Evolutionary conservation across 2,329 filamentous ascomycete species (phyloP).

Genomic region (Trichophyton schoenleinii): DNA sequence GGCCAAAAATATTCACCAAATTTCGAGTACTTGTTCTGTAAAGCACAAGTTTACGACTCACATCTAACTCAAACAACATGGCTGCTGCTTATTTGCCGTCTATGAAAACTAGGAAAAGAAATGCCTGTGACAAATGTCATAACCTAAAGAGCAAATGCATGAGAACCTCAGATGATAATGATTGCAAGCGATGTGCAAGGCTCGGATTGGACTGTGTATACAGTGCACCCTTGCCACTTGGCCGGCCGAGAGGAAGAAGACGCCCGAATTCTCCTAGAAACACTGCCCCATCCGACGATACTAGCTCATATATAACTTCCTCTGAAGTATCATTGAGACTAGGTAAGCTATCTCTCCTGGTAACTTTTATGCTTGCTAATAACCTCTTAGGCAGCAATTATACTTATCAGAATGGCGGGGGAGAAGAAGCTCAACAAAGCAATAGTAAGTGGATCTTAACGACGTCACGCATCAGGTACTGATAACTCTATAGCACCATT

Average conservation of each 20-base stretch:
- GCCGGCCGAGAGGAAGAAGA: neutral
- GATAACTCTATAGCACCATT: neutral
- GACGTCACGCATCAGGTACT: neutral
- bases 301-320: neutral
- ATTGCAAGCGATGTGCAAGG: neutral
- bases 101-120: neutral
- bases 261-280: neutral
- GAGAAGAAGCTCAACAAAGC: neutral
- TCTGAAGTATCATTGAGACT: neutral
- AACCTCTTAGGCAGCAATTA: neutral
- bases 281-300: neutral
- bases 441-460: neutral
- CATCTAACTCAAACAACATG: neutral
- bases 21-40: neutral
- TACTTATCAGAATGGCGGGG: too few species aligned
- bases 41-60: too few species aligned
- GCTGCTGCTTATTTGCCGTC: neutral
- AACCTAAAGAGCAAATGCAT: slow-evolving; percentile 1
- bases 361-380: neutral
- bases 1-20: neutral
- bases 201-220: neutral
- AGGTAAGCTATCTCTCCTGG: neutral
- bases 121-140: slow-evolving; percentile 5
- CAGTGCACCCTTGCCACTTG: neutral
- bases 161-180: neutral